Evolutionary conservation across 2,329 filamentous ascomycete species (phyloP), one percentile per base, ranked within the genome.

Genomic region (Fusarium kyushuense): DNA sequence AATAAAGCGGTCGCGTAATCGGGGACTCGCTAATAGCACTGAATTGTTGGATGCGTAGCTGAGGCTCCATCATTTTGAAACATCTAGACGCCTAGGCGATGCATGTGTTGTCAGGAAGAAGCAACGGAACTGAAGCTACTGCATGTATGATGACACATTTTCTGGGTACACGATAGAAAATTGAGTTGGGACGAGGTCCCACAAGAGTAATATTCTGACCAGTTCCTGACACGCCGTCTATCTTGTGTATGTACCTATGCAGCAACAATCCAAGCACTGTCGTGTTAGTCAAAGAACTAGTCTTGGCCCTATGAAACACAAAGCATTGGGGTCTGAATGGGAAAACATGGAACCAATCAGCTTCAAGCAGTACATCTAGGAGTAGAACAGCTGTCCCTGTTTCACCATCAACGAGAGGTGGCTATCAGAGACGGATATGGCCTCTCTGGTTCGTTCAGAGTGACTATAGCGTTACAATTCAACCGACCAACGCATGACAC

Each of bases 281-380:
- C 17, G 29, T 53, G 35, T 46, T 60, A 65, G 63, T 49, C 45
- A 36, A 21, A 33, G 58, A 21, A 48, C 43, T 29, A 49, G 33
- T 41, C 48, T 54, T 46, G 55, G 35, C 54, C 27, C 54, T 54
- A 54, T 40, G 45, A 58, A 70, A 60, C 51, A 67, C 40, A 23
- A 42, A 42, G 25, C 21, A 25, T 25, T 52, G 27, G 41, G 42
- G 45, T 55, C 32, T 63, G 16, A 10, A 67, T 53, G 42, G 57
- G 16, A 49, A 69, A 69, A 69, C 66, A 60, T 56, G 58, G 62
- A 42, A 23, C 67, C 45, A 70, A 70, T 70, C 58, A 65, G 58
- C 19, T 25, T 54, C 21, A 25, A 47, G 49, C 43, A 57, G 29
- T 47, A n/a, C n/a, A 49, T 68, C 51, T 42, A 47, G 17, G 46